Percentiles rank a stretch among this genome's conserved stretches.
These are phyloP conservation scores for Spiraea crenata DNA, from an alignment of 331 rosid species.

Conservation along the genomic window DNA sequence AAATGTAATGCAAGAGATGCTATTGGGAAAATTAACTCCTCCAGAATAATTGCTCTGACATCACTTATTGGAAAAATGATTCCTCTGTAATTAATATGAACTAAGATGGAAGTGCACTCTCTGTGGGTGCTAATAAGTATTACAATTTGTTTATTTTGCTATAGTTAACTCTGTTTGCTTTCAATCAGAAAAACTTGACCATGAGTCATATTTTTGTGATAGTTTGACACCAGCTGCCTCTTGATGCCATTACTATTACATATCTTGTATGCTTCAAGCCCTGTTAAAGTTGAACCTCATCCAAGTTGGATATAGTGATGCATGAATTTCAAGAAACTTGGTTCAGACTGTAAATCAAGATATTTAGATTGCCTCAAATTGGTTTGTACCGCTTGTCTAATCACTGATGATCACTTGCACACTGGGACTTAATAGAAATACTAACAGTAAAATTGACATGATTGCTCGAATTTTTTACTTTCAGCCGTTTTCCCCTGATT, in stretches of 20 bases:
- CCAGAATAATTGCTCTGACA: not conserved
- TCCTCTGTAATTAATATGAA: not conserved
- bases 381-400: not conserved
- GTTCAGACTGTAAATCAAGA: not conserved
- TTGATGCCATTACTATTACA: not conserved
- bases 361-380: not conserved
- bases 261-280: slow-evolving; percentile 1
- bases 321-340: not conserved
- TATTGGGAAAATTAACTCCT: not conserved
- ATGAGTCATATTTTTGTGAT: not conserved
- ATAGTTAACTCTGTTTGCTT: not conserved
- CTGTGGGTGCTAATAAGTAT: not conserved
- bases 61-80: not conserved
- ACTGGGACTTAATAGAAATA: not conserved
- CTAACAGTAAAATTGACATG: not conserved
- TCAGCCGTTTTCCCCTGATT: slow-evolving; percentile 19
- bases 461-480: not conserved
- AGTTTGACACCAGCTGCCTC: not conserved
- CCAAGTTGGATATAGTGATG: not conserved
- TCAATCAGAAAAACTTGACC: not conserved
- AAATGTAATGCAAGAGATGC: not conserved
- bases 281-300: not conserved
- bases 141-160: not conserved
- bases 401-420: not conserved
- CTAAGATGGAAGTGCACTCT: not conserved